Percentiles rank a stretch among this genome's conserved stretches.
Evolutionary conservation across 169 alveolate species (phyloP).

Genomic region (Cryptosporidium baileyi): DNA sequence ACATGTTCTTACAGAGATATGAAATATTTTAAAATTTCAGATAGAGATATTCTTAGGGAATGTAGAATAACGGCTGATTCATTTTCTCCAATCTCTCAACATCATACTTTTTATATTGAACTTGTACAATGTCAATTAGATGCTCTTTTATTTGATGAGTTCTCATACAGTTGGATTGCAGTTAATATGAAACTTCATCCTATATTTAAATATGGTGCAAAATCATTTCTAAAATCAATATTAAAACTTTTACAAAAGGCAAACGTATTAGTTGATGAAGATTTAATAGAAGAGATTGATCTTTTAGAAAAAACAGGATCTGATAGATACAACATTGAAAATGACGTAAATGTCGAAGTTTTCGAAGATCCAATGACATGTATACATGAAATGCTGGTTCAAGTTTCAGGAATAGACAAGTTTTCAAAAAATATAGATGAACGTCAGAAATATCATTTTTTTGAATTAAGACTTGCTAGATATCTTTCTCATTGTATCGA

Average conservation of each 20-base stretch:
- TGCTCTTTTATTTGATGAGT: constrained; percentile 49
- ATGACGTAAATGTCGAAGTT: constrained; percentile 5
- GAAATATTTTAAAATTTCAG: constrained; percentile 29
- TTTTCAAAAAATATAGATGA: constrained; percentile 24
- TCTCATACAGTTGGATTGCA: constrained; percentile 55
- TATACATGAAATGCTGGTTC: constrained; percentile 59
- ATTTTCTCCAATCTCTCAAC: constrained; percentile 56
- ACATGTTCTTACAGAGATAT: constrained; percentile 47
- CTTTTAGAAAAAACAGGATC: constrained; percentile 47
- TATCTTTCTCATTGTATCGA: constrained; percentile 57
- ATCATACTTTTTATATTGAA: constrained; percentile 45
- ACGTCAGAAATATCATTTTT: constrained; percentile 19
- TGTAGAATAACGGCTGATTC: constrained; percentile 57
- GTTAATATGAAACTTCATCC: constrained; percentile 45
- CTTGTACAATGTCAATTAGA: constrained; percentile 52
- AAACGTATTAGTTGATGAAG: constrained; percentile 29
- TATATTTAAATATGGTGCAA: constrained; percentile 38
- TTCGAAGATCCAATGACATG: constrained; percentile 67
- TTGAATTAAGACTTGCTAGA: constrained; percentile 61
- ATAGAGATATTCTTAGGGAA: constrained; percentile 53
- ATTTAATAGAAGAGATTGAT: constrained; percentile 46
- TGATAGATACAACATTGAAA: not conserved
- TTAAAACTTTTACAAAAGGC: constrained; percentile 32
- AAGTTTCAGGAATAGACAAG: constrained; percentile 35
- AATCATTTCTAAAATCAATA: constrained; percentile 32